These are phyloP conservation scores for Mortierella sp. DNA, from an alignment of 371 early-diverging fungal genomes.

Conservation along the genomic window DNA sequence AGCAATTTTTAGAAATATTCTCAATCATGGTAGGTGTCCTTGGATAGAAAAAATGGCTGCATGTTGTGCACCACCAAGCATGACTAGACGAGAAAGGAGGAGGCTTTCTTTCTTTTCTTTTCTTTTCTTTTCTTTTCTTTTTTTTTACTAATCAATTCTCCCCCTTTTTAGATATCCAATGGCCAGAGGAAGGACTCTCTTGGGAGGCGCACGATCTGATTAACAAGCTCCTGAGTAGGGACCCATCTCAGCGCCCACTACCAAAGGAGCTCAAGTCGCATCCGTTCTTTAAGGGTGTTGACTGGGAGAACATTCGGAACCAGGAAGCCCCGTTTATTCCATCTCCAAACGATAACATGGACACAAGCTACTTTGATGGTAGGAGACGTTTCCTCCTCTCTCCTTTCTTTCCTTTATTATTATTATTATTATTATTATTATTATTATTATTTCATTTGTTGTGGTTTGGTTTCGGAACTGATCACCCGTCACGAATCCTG, in stretches of 20 bases:
- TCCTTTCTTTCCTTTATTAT: background rate
- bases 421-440: background rate
- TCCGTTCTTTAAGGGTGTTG: conserved; percentile 78
- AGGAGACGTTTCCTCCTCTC: conserved; percentile 51
- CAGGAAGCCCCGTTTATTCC: conserved; percentile 84
- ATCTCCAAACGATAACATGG: conserved; percentile 70
- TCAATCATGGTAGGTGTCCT: conserved; percentile 59
- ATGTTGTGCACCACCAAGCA: too few relatives aligned
- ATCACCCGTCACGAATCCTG: too few relatives aligned
- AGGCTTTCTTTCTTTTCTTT: background rate
- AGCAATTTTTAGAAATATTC: conserved; percentile 86
- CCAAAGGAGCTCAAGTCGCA: conserved; percentile 75
- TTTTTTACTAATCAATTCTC: conserved; percentile 16
- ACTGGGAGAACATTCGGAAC: conserved; percentile 75
- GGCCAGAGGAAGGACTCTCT: conserved; percentile 73
- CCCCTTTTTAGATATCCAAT: conserved; percentile 56
- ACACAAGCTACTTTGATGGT: conserved; percentile 87
- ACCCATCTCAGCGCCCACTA: conserved; percentile 70
- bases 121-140: conserved; percentile 10
- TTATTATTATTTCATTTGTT: background rate
- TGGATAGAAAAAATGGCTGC: conserved; percentile 29
- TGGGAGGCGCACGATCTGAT: conserved; percentile 76
- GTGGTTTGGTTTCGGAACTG: too few relatives aligned
- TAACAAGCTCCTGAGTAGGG: conserved; percentile 73
- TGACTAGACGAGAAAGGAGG: conserved; percentile 44